phyloP scores from a whole-genome alignment of 495 filamentous ascomycete genomes.

The Aspergillus panamensis region DNA sequence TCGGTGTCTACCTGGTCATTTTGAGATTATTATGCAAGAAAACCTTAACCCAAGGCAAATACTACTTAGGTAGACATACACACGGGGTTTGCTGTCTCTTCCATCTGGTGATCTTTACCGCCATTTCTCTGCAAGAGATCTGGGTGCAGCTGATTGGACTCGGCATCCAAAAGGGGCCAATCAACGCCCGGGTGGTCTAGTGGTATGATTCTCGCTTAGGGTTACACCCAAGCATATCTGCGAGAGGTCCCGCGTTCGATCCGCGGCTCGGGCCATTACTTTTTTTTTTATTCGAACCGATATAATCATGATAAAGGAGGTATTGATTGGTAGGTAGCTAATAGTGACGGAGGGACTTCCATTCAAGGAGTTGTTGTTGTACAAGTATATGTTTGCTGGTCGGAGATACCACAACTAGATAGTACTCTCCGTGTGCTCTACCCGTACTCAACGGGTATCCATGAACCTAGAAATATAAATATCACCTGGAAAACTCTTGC shows the following conservation, averaged over 20 bases:
- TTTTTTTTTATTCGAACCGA: conserved; percentile 6
- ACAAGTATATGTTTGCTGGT: too few species aligned
- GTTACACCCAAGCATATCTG: conserved; percentile 27
- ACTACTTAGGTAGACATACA: neutral
- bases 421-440: too few species aligned
- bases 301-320: neutral
- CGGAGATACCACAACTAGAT: too few species aligned
- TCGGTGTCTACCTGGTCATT: neutral
- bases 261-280: conserved; percentile 26
- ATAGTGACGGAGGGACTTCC: too few species aligned
- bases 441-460: too few species aligned
- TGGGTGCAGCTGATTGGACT: neutral
- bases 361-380: too few species aligned
- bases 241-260: conserved; percentile 41
- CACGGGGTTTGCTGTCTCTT: neutral
- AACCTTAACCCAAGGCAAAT: neutral
- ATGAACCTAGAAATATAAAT: too few species aligned
- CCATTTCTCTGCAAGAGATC: too few species aligned
- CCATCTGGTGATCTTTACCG: too few species aligned
- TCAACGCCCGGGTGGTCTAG: conserved; percentile 36
- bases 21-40: neutral
- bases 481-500: too few species aligned
- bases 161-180: neutral
- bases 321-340: neutral
- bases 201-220: conserved; percentile 50